phyloP scores from a whole-genome alignment of 345 rosid species.

The Combretum micranthum region DNA sequence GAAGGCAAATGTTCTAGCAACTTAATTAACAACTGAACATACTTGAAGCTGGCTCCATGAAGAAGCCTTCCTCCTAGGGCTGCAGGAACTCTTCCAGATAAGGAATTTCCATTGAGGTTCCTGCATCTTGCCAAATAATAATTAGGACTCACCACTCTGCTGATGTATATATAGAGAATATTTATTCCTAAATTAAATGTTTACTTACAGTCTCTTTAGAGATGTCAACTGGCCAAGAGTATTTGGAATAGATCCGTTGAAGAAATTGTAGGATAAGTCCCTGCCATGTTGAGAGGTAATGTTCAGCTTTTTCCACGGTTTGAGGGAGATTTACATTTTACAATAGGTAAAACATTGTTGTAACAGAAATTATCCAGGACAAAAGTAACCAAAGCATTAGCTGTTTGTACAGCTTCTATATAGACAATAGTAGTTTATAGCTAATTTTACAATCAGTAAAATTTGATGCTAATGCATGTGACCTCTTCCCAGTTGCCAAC shows the following conservation, averaged over 20 bases:
- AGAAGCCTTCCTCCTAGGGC: slow-evolving; percentile 88
- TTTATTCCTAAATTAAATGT: background rate
- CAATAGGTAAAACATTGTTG: background rate
- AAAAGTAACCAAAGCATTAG: no score
- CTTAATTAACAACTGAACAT: slow-evolving; percentile 14
- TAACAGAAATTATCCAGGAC: background rate
- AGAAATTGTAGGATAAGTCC: slow-evolving; percentile 85
- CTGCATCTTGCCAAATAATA: slow-evolving; percentile 28
- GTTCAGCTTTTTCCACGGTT: background rate
- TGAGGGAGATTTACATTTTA: background rate
- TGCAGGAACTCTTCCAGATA: slow-evolving; percentile 85
- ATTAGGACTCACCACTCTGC: no score
- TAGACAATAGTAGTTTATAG: no score
- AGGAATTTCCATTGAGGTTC: slow-evolving; percentile 81
- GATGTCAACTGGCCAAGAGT: slow-evolving; percentile 75
- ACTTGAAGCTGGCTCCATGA: slow-evolving; percentile 97
- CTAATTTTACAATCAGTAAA: no score
- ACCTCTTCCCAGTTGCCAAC: no score
- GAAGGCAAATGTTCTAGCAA: no score
- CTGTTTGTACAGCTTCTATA: no score
- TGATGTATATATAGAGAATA: background rate
- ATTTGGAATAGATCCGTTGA: slow-evolving; percentile 88
- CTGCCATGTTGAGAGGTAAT: slow-evolving; percentile 28
- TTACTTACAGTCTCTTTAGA: slow-evolving; percentile 66
- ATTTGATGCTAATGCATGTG: no score